phyloP scores from a whole-genome alignment of 495 filamentous ascomycete species.

The Daldinia decipiens region DNA sequence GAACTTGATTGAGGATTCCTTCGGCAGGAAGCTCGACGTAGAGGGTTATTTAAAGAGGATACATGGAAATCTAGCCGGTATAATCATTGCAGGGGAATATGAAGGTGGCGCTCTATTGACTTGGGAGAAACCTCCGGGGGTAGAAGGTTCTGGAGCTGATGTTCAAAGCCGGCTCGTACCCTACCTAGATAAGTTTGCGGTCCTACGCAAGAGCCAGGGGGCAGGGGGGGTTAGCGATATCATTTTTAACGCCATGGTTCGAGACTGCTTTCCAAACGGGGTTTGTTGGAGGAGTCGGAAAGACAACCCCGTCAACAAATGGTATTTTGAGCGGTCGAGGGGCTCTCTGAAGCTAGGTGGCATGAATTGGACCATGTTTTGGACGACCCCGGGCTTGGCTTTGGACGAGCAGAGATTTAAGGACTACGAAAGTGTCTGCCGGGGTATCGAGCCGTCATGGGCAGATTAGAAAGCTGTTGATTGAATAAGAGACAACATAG shows the following conservation, averaged over 20 bases:
- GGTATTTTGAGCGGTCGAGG: slow-evolving; percentile 91
- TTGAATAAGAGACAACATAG: slow-evolving; percentile 45
- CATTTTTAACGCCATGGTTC: slow-evolving; percentile 95
- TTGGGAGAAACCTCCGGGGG: slow-evolving; percentile 82
- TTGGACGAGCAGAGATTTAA: slow-evolving; percentile 65
- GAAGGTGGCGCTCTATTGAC: slow-evolving; percentile 95
- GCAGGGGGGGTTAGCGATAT: slow-evolving; percentile 93
- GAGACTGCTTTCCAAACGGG: slow-evolving; percentile 81
- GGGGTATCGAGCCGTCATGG: slow-evolving; percentile 83
- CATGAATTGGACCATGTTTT: slow-evolving; percentile 96
- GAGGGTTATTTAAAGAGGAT: slow-evolving; percentile 83
- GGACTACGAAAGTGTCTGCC: slow-evolving; percentile 88
- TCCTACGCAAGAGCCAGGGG: slow-evolving; percentile 86
- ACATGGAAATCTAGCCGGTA: slow-evolving; percentile 78
- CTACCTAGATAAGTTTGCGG: slow-evolving; percentile 98
- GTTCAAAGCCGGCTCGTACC: slow-evolving; percentile 74
- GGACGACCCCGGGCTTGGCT: slow-evolving; percentile 77
- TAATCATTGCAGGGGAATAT: slow-evolving; percentile 96
- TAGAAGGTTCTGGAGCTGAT: slow-evolving; percentile 63
- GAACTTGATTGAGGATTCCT: slow-evolving; percentile 93
- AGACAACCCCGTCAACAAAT: slow-evolving; percentile 89
- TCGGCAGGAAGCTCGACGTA: slow-evolving; percentile 84
- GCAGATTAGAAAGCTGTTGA: slow-evolving; percentile 74
- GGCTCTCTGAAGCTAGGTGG: slow-evolving; percentile 82
- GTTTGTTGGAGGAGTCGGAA: slow-evolving; percentile 84